Evolutionary conservation across 495 filamentous ascomycete species (phyloP), one percentile per base, ranked within the genome.

Genomic region (Paragyromitra xinjiangensis): DNA sequence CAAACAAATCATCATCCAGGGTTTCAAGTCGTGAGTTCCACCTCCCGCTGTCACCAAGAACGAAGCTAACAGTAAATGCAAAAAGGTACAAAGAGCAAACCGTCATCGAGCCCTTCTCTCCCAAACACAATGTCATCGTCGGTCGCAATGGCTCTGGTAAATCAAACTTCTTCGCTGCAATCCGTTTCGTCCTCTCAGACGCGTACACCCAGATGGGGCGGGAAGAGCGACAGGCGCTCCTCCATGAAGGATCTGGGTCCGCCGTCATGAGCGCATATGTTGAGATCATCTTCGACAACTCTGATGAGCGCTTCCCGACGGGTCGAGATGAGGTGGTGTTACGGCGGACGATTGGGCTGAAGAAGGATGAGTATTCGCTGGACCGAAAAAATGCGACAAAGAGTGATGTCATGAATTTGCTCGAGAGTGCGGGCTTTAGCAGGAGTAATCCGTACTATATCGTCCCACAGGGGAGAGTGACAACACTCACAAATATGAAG

Each of bases 1-100:
- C 89, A 98, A 98, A 85, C 95, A 99, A 87, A 97, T 99, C 83
- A 99, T 98, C 85, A 98, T 99, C 82, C 95, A 99, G 82, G 95
- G 95, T 88, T 99, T 99, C 86, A 98, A 98, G 86, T 97, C 95
- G 95, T 97, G 84, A 69, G 86, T 78, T 66, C 55, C 76, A 22
- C n/a, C 65, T 45, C 64, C 55, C 71, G 8, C 34, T 19, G 1
- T 24, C 56, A 24, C 56, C 55, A 11, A 45, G 40, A 61, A 37
- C 44, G 19, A 29, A 39, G 24, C 58, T 45, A 53, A 64, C 11
- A 19, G 42, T 45, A n/a, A 22, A n/a, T 14, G 12, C 9, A 45
- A 26, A 44, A 40, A 98, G 95, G 88, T 99, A 99, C 89, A 98
- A 98, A 86, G 95, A 98, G 79, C 95, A 99, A 84, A 98, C 94